Evolutionary conservation across 2,329 filamentous ascomycete genomes (phyloP), one percentile per base, ranked within the genome.

Genomic region (Tympanopsis confertula): DNA sequence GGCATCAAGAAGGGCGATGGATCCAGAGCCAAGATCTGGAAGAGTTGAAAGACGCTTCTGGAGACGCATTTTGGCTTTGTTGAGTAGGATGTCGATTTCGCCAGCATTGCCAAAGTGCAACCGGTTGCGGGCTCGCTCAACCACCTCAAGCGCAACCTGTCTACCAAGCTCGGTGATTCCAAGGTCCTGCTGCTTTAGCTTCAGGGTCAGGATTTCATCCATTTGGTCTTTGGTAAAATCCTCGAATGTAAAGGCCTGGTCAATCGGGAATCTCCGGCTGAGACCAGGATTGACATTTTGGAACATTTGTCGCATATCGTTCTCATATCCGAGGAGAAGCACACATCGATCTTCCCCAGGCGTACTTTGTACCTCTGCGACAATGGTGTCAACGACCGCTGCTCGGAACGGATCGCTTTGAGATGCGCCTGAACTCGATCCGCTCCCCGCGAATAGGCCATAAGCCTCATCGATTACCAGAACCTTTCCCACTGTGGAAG

Each of bases 51-150:
- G 39, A 17, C 71, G 59, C 39, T 61, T 55, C 41, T 74, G 69
- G 42, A 71, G 64, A 2, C 53, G 45, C 4, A 55, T 49, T 43
- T 82, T 82, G 1, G 78, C 71, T 1, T 52, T 51, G 36, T 73
- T 64, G 1, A 85, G 59, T 0, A 86, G 50, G 14, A 71, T 82
- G 35, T 89, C 81, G 14, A 91, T 71, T 43, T 86, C 82, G 0
- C 81, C 74, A 0, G 74, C 82, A 46, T 89, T 88, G 1, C 83
- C 75, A 50, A 84, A 85, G 43, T 82, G 71, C 0, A 69, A 69
- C 1, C 72, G 64, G 44, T 80, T 80, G 1, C 79, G 70, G 1
- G 71, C 68, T 4, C 78, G 66, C 5, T 58, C 56, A 0, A 88
- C 61, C n/a, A 79, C 61, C 3, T 78, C 74, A 40, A 78, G 56